Evolutionary conservation across 257 asterid species (phyloP), one percentile per base, ranked within the genome.

Genomic region (Thymus quinquecostatus): DNA sequence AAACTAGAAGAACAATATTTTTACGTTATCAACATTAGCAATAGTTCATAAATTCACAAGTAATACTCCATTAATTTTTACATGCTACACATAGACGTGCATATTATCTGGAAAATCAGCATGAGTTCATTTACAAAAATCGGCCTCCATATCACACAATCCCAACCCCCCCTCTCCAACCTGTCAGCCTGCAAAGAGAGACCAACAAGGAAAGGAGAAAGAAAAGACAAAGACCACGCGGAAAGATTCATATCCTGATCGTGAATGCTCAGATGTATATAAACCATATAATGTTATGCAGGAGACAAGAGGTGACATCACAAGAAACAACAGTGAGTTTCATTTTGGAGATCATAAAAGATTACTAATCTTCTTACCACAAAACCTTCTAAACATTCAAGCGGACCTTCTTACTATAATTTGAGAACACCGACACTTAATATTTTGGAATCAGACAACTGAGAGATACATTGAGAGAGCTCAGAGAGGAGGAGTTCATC

Each of bases 1-100:
- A 13, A 58, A 63, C 57, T 50, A 65, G 74, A 33, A 27, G 71
- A 75, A 45, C 12, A 68, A 3, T 21, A 70, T 60, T 51, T 4
- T 27, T 6, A 64, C 13, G 29, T 30, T 55, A 33, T 64, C 38
- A 5, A 44, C 33, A 21, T 40, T 40, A 53, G 71, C 32, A 50
- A 27, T 50, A 29, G n/a, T 21, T 44, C 28, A 3, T n/a, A 45
- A 57, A 45, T 60, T 67, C 48, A 28, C 38, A 40, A 38, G 64
- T 36, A 36, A 67, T 67, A 48, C 58, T 27, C 10, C 38, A 57
- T 54, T 28, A 21, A 64, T 43, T 53, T 27, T 29, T 14, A 53
- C 50, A 53, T 47, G 28, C 34, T 65, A 53, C 65, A 38, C 53
- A 65, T 44, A 43, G 6, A 10, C 5, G 12, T 41, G 56, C 7